Percentiles rank a stretch among this genome's conserved stretches.
These are phyloP conservation scores for Mycosphaerella arachidis DNA, from an alignment of 2,329 filamentous ascomycete species.

Conservation along the genomic window DNA sequence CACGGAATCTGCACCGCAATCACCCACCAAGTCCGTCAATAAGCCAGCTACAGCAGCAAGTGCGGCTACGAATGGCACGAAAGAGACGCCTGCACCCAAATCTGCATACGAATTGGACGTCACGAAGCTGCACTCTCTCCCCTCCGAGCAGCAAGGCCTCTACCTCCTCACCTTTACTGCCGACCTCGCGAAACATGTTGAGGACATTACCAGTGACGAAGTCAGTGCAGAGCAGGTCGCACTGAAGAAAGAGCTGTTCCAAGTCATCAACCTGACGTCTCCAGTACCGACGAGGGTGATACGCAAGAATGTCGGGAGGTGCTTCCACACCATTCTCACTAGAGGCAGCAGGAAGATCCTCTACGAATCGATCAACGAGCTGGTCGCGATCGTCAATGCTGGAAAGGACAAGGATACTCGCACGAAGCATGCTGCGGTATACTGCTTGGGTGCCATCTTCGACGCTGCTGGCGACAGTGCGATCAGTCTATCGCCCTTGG, in stretches of 20 bases:
- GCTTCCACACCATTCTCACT: conserved; percentile 74
- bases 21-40: conserved; percentile 6
- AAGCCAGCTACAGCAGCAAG: background rate
- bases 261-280: conserved; percentile 77
- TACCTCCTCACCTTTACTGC: conserved; percentile 87
- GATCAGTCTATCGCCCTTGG: conserved; percentile 73
- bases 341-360: conserved; percentile 86
- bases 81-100: conserved; percentile 9
- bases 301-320: conserved; percentile 80
- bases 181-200: conserved; percentile 74
- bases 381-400: conserved; percentile 66
- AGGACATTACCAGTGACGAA: conserved; percentile 67
- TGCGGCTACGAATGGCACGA: conserved; percentile 14
- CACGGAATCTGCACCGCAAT: conserved; percentile 10
- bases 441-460: conserved; percentile 84
- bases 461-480: conserved; percentile 90
- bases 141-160: conserved; percentile 91
- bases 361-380: conserved; percentile 90
- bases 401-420: conserved; percentile 78
- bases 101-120: conserved; percentile 66
- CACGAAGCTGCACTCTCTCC: conserved; percentile 79
- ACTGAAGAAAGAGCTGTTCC: conserved; percentile 89
- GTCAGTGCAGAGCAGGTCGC: conserved; percentile 85
- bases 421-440: conserved; percentile 79
- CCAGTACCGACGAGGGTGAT: conserved; percentile 84